These are phyloP conservation scores for Candida koratica DNA, from an alignment of 805 yeast species.

Conservation along the genomic window DNA sequence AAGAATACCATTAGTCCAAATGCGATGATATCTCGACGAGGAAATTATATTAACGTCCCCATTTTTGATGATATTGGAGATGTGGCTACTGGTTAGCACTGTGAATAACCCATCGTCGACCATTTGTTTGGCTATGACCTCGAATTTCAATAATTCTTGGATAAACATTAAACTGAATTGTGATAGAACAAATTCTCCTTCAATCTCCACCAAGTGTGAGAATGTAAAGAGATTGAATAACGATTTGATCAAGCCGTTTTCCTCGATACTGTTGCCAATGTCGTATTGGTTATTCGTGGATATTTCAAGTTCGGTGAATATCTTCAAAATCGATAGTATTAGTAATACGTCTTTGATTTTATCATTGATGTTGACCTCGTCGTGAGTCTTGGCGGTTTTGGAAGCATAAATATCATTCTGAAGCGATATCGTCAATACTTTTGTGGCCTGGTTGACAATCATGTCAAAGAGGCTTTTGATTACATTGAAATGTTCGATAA, in stretches of 20 bases:
- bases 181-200: constrained; percentile 66
- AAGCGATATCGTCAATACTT: constrained; percentile 52
- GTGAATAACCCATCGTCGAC: constrained; percentile 60
- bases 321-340: constrained; percentile 60
- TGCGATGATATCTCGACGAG: constrained; percentile 57
- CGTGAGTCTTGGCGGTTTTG: constrained; percentile 24
- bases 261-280: constrained; percentile 50
- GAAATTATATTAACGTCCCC: constrained; percentile 56
- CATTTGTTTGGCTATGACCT: constrained; percentile 62
- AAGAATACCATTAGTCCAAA: constrained; percentile 86
- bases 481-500: constrained; percentile 48
- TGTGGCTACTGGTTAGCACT: constrained; percentile 68
- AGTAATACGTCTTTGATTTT: constrained; percentile 63
- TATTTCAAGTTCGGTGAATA: constrained; percentile 48
- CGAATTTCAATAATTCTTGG: constrained; percentile 61
- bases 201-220: constrained; percentile 56
- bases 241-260: constrained; percentile 58
- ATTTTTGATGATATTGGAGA: constrained; percentile 60
- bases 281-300: constrained; percentile 45
- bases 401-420: constrained; percentile 52
- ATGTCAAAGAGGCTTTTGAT: constrained; percentile 56
- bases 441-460: constrained; percentile 65
- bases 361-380: constrained; percentile 36
- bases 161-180: constrained; percentile 66
- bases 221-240: constrained; percentile 64